A percentile compares a stretch with the other conserved stretches of the same genome.
Conservation (phyloP, 2,329 filamentous ascomycete species). For the Fusarium beomiforme region DNA sequence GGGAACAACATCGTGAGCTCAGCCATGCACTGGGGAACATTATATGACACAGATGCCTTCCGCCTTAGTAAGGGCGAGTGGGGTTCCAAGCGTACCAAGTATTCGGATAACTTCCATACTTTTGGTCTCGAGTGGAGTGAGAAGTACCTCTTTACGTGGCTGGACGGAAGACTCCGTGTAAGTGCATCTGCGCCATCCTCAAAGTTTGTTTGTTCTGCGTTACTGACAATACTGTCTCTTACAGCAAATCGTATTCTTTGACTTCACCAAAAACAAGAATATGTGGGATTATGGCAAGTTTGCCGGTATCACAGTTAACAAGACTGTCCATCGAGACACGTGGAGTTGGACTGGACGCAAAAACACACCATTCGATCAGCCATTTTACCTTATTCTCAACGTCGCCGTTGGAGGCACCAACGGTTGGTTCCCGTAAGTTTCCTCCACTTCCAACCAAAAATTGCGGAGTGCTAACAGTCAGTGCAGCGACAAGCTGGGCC, state of each 20-base stretch:
- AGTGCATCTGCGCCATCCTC: slow-evolving; percentile 11
- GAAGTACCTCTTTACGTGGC: slow-evolving; percentile 62
- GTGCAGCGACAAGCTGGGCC: slow-evolving; percentile 51
- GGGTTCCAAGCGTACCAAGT: slow-evolving; percentile 46
- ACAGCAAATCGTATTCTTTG: slow-evolving; percentile 40
- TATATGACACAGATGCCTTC: background rate
- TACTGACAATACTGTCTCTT: background rate
- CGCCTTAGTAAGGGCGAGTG: slow-evolving; percentile 30
- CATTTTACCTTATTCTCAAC: slow-evolving; percentile 61
- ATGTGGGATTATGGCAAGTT: slow-evolving; percentile 52
- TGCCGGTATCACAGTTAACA: slow-evolving; percentile 50
- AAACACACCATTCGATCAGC: slow-evolving; percentile 60
- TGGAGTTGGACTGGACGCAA: slow-evolving; percentile 51
- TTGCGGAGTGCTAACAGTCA: background rate
- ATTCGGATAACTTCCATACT: slow-evolving; percentile 56
- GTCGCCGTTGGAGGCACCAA: slow-evolving; percentile 60
- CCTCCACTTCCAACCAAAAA: background rate
- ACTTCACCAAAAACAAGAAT: slow-evolving; percentile 48
- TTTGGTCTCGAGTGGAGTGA: slow-evolving; percentile 62
- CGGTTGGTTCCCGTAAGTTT: slow-evolving; percentile 55
- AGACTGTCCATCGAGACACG: slow-evolving; percentile 53
- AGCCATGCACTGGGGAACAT: slow-evolving; percentile 57
- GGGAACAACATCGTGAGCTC: slow-evolving; percentile 52
- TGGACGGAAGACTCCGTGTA: slow-evolving; percentile 55
- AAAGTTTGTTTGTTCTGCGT: background rate